Base-by-base conservation (phyloP, 495 filamentous ascomycete species). In the Penicillium bovifimosum region DNA sequence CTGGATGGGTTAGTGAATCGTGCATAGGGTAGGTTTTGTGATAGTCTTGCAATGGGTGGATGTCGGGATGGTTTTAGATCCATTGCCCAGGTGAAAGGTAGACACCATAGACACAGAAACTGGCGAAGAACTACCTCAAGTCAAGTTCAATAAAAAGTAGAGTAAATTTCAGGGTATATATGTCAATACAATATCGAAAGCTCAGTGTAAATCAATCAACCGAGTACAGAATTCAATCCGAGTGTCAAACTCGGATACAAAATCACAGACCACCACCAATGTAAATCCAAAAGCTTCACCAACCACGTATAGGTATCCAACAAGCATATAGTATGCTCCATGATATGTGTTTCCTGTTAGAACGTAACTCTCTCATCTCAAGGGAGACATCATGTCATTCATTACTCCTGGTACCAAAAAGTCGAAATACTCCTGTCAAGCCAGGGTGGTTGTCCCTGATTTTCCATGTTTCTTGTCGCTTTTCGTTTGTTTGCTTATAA, bases 121-220 rank as follows among this genome's bases (percentile, higher is more conserved):
- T n/a, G n/a, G n/a, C n/a, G n/a, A n/a, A n/a, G n/a, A n/a, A n/a
- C n/a, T n/a, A 46, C 58, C 47, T 36, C 34, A 39, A 60, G 40
- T 50, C 34, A 58, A 46, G 47, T 36, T 17, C 54, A 51, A 51
- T 47, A 24, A 36, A 33, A 44, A 18, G n/a, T 53, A 47, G 29
- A 8, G 46, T 43, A 28, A 49, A 53, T 50, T 50, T 35, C 54
- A 34, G 58, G 59, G 59, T 62, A 62, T 57, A 57, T 61, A 61
- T 50, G 53, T 41, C 36, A 42, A 41, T 32, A 31, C 36, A 42
- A 41, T 32, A 31, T 50, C 10, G 41, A 24, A 50, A 32, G 8
- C 20, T 14, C 16, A 24, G 17, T n/a, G 20, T 34, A 7, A 11
- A 17, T 24, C 45, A 36, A 3, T 36, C 27, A 43, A 27, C 35